Evolutionary conservation across 108 stramenopile species (phyloP).

Genomic region (Cyclotella cryptica): DNA sequence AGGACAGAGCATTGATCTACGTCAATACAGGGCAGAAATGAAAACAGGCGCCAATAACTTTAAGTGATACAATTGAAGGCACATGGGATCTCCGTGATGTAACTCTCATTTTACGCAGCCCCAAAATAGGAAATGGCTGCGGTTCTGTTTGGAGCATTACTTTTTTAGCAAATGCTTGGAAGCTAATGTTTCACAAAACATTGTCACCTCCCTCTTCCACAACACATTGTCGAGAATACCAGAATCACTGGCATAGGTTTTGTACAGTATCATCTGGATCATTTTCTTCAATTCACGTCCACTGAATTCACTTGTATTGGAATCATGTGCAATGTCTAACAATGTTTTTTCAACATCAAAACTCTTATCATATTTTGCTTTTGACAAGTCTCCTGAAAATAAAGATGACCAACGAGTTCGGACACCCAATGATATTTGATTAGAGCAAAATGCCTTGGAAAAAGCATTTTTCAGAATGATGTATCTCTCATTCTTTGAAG

Average conservation of each 20-base stretch:
- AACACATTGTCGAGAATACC: slow-evolving; percentile 28
- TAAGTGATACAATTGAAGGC: too few species aligned
- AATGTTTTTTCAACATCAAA: slow-evolving; percentile 32
- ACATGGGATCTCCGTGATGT: too few species aligned
- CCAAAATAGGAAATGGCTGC: too few species aligned
- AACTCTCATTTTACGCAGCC: too few species aligned
- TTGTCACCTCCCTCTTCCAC: slow-evolving; percentile 34
- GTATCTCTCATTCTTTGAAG: slow-evolving; percentile 53
- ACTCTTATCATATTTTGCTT: slow-evolving; percentile 16
- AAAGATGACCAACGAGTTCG: neutral
- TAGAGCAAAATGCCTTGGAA: slow-evolving; percentile 31
- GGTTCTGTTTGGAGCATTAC: too few species aligned
- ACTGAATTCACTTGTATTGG: slow-evolving; percentile 35
- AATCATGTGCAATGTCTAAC: slow-evolving; percentile 23
- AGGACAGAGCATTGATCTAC: too few species aligned
- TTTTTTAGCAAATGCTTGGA: slow-evolving; percentile 31
- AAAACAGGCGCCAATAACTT: too few species aligned
- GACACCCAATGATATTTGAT: neutral
- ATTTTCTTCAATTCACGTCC: slow-evolving; percentile 47
- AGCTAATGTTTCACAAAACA: slow-evolving; percentile 26
- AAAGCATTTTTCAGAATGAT: slow-evolving; percentile 69
- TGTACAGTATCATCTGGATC: slow-evolving; percentile 35
- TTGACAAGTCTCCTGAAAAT: neutral
- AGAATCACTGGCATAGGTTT: slow-evolving; percentile 31
- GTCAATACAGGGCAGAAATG: too few species aligned